Percentiles rank a stretch among this genome's conserved stretches.
Conservation (phyloP, 176 grass and related monocot species). For the Rhynchospora breviuscula region DNA sequence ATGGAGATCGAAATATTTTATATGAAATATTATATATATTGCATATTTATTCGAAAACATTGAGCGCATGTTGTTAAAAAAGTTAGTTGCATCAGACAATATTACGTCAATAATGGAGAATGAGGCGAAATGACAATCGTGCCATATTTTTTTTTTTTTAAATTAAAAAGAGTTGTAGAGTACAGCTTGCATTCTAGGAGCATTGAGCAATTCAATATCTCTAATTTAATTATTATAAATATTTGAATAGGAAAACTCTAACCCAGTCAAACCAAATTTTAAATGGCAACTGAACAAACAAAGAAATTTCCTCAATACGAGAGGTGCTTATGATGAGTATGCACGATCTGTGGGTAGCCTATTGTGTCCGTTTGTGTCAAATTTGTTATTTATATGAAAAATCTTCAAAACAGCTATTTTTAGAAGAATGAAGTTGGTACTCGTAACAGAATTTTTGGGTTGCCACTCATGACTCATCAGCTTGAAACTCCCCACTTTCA, state of each 20-base stretch:
- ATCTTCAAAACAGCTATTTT: not conserved
- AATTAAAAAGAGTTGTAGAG: not conserved
- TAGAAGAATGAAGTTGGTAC: not conserved
- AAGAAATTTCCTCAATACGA: not conserved
- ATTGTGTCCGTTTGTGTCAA: not conserved
- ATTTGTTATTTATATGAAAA: not conserved
- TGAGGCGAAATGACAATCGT: not conserved
- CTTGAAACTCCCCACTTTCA: not conserved
- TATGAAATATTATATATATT: not conserved
- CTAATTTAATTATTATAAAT: not conserved
- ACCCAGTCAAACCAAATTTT: not conserved
- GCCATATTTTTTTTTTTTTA: not conserved
- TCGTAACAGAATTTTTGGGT: not conserved
- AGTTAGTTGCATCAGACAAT: not conserved
- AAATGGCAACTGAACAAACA: not conserved
- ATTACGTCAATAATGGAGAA: not conserved
- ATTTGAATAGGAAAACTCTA: not conserved
- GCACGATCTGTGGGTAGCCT: not conserved
- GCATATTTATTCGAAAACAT: not conserved
- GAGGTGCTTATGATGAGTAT: not conserved
- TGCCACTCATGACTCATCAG: not conserved
- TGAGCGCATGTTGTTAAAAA: not conserved
- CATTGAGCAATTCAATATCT: constrained; percentile 2
- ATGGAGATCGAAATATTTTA: not conserved
- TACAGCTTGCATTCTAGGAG: not conserved